Base-by-base conservation (phyloP, 306 rosid genomes). In the Gastrolobium villosum region DNA sequence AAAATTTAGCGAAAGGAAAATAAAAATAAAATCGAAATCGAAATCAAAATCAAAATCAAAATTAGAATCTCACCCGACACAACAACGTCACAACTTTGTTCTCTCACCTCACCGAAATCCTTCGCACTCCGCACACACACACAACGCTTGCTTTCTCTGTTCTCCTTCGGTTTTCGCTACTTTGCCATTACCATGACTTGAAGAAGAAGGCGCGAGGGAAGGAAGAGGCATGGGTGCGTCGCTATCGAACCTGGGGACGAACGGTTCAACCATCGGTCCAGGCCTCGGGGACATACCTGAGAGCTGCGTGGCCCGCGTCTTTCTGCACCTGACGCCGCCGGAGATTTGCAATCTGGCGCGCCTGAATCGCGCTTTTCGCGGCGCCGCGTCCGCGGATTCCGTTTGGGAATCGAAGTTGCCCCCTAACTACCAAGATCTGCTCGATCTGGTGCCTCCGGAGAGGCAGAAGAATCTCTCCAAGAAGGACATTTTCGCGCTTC, bases 231-330 rank as follows among this genome's bases (percentile, higher is more conserved):
- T 94, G 97, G 99, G 97, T 68, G 87, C 97, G 39, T 86, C 97
- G 83, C 88, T 89, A 14, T 92, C 99, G 67, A 87, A 74, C 87
- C 77, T 87, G 5, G 98, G 88, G 10, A 28, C 84, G 28, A 87
- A 87, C 75, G 99, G 95, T 60, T 86, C 84, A 26, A 66, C 80
- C 60, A 32, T 40, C 28, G 93, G 86, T n/a, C 97, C 95, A 37
- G 92, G 97, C 41, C 87, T 94, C 44, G 99, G 97, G 4, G 99
- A 94, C 84, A 94, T 94, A 32, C 97, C 97, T 35, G 99, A 94
- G 85, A 72, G 75, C 76, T 94, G 97, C 62, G 97, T 94, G 53
- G 98, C 98, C 11, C 89, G 98, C 70, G 97, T 92, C 6, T 92
- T 94, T 65, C 78, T 90, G 7, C 83, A 92, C 66, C 89, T 94